Conservation (phyloP, 2,329 filamentous ascomycete genomes). For the Thelonectria olida region DNA sequence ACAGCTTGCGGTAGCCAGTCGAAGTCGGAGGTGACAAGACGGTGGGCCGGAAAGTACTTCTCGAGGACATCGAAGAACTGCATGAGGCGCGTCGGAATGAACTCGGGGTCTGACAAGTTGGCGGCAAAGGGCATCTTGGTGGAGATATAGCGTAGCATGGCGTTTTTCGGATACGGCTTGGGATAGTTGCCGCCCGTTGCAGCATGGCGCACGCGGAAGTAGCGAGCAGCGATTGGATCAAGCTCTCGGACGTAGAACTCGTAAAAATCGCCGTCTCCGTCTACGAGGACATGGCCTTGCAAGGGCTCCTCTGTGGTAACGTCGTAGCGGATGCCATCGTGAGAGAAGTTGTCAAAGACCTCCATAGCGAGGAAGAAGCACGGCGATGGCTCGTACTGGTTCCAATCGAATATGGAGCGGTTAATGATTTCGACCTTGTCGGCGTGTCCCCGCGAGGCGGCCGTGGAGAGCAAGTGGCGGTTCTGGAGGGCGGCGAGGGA, state of each 20-base stretch:
- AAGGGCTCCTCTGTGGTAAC: slow-evolving; percentile 80
- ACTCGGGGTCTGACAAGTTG: slow-evolving; percentile 86
- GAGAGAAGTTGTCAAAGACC: slow-evolving; percentile 98
- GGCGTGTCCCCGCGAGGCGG: slow-evolving; percentile 77
- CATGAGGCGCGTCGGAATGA: slow-evolving; percentile 93
- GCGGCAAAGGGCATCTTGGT: slow-evolving; percentile 74
- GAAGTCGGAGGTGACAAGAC: slow-evolving; percentile 91
- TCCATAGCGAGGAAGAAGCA: slow-evolving; percentile 99
- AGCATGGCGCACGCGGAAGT: slow-evolving; percentile 83
- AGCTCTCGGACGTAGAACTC: slow-evolving; percentile 88
- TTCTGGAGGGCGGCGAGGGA: slow-evolving; percentile 82
- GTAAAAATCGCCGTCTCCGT: slow-evolving; percentile 86
- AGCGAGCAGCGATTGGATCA: slow-evolving; percentile 84
- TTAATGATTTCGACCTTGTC: slow-evolving; percentile 95
- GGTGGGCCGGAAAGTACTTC: slow-evolving; percentile 88
- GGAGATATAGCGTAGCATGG: slow-evolving; percentile 68
- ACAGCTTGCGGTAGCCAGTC: slow-evolving; percentile 84
- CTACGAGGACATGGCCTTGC: slow-evolving; percentile 89
- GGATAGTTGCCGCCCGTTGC: slow-evolving; percentile 73
- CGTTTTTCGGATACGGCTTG: slow-evolving; percentile 65
- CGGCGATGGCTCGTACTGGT: slow-evolving; percentile 84
- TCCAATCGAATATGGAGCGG: slow-evolving; percentile 94
- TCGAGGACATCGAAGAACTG: slow-evolving; percentile 95
- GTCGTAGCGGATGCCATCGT: slow-evolving; percentile 94
- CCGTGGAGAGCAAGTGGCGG: slow-evolving; percentile 71